Percentiles rank a stretch among this genome's conserved stretches.
phyloP scores from a whole-genome alignment of 257 asterid species.

The Ophiorrhiza pumila region DNA sequence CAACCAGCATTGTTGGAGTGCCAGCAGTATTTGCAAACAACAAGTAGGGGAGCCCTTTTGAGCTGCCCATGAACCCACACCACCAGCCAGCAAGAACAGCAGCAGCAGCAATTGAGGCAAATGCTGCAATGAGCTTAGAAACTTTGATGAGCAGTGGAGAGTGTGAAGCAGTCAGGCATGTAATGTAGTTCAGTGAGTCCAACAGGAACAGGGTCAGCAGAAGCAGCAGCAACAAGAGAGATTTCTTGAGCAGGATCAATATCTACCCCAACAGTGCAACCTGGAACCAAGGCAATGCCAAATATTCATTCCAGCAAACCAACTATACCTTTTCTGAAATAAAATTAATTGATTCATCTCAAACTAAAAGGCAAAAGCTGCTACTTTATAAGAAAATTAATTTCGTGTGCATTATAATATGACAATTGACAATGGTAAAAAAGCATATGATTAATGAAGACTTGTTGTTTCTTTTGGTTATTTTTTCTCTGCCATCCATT shows the following conservation, averaged over 20 bases:
- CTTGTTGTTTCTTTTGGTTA: neutral
- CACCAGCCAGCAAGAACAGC: constrained; percentile 4
- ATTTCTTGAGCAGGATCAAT: constrained; percentile 8
- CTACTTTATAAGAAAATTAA: no score
- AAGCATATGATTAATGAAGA: neutral
- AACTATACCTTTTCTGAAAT: no score
- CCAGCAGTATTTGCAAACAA: constrained; percentile 21
- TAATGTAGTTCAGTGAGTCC: neutral
- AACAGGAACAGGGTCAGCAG: neutral
- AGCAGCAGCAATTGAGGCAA: constrained; percentile 6
- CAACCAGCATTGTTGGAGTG: constrained; percentile 28
- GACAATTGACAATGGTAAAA: neutral
- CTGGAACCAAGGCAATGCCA: constrained; percentile 9
- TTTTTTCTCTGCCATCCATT: neutral
- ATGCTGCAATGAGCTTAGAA: constrained; percentile 16
- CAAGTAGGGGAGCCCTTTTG: neutral
- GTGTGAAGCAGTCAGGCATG: constrained; percentile 6
- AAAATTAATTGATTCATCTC: no score
- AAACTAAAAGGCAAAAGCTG: no score
- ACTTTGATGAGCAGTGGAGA: neutral
- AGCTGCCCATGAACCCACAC: neutral
- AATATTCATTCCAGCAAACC: neutral
- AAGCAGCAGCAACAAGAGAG: neutral
- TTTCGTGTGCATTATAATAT: neutral
- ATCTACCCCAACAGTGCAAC: constrained; percentile 8